These are phyloP conservation scores for Vitellaria paradoxa DNA, from an alignment of 179 eudicot genomes.

Conservation along the genomic window DNA sequence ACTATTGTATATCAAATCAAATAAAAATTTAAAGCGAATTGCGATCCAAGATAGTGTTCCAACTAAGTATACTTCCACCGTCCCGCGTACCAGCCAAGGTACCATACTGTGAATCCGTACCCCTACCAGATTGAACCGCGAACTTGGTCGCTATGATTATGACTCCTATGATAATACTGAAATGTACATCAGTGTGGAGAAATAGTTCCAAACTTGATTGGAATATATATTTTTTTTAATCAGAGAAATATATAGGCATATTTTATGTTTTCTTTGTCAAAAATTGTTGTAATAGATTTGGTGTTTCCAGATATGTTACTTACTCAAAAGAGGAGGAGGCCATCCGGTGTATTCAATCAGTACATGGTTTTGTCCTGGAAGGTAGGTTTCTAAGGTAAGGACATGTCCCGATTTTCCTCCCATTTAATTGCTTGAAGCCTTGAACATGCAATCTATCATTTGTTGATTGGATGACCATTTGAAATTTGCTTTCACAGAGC, in stretches of 20 bases:
- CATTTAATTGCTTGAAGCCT: not conserved
- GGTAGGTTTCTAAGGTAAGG: constrained; percentile 79
- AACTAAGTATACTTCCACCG: too few species aligned
- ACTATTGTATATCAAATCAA: too few species aligned
- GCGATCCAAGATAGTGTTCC: too few species aligned
- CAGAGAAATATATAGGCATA: not conserved
- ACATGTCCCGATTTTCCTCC: constrained; percentile 2
- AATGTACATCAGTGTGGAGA: not conserved
- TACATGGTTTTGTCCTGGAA: constrained; percentile 82
- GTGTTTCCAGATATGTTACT: constrained; percentile 66
- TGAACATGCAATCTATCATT: not conserved
- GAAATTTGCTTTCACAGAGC: constrained; percentile 51
- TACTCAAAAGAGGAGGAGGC: constrained; percentile 96
- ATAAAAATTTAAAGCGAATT: too few species aligned
- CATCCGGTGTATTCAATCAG: constrained; percentile 87
- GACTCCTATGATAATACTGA: too few species aligned
- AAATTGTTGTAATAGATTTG: not conserved
- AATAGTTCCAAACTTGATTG: not conserved
- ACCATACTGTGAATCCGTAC: too few species aligned
- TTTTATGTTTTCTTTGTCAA: not conserved
- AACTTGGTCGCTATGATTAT: too few species aligned
- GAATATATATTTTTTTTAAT: not conserved
- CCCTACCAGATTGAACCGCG: too few species aligned
- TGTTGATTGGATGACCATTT: constrained; percentile 13
- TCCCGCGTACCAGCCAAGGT: too few species aligned